A percentile compares a stretch with the other conserved stretches of the same genome.
Conservation (phyloP, 73 alveolate genomes). For the Paramecium sexaurelia region DNA sequence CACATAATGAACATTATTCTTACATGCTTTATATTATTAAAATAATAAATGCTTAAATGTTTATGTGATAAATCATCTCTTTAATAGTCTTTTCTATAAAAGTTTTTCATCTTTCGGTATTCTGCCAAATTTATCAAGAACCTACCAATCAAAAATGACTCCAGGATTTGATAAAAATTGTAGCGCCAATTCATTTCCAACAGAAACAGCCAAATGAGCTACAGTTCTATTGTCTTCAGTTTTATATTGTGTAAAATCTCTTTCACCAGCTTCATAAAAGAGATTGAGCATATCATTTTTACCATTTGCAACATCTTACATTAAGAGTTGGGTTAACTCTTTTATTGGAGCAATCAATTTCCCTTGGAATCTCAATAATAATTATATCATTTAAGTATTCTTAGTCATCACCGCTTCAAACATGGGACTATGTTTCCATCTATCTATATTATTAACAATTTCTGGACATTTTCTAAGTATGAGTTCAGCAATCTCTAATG, state of each 20-base stretch:
- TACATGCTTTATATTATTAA: background rate
- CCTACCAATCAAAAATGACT: constrained; percentile 40
- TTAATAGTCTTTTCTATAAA: background rate
- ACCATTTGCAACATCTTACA: constrained; percentile 28
- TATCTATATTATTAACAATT: constrained; percentile 43
- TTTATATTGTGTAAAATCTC: constrained; percentile 34
- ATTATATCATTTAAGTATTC: constrained; percentile 28
- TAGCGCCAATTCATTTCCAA: constrained; percentile 9
- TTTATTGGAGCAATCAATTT: constrained; percentile 28
- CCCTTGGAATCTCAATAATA: constrained; percentile 43
- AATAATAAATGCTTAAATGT: background rate
- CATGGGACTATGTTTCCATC: constrained; percentile 62
- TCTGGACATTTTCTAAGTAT: constrained; percentile 38
- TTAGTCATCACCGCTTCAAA: constrained; percentile 60
- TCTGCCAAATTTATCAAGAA: constrained; percentile 59
- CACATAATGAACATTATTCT: background rate
- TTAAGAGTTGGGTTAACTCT: constrained; percentile 54
- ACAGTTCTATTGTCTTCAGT: constrained; percentile 59
- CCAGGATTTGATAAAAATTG: constrained; percentile 45
- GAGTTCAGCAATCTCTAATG: constrained; percentile 52
- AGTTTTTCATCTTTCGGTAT: constrained; percentile 50
- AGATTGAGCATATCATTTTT: constrained; percentile 49
- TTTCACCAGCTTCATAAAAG: constrained; percentile 44
- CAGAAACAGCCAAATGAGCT: constrained; percentile 65
- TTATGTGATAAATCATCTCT: background rate